A percentile compares a stretch with the other conserved stretches of the same genome.
phyloP scores from a whole-genome alignment of 768 basidiomycete genomes.

The Ephemerocybe angulata region DNA sequence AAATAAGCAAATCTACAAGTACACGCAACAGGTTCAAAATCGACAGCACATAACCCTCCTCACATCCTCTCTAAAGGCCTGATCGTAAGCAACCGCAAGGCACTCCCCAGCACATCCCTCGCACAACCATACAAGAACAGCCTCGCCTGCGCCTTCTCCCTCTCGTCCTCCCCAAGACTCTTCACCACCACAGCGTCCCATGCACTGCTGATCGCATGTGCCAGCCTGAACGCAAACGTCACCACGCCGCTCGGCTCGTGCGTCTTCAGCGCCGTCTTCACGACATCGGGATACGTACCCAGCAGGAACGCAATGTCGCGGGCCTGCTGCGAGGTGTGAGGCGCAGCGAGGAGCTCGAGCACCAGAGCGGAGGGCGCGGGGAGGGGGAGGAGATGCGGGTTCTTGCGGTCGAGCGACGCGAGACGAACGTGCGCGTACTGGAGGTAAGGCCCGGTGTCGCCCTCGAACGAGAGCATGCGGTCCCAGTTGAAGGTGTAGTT shows the following conservation, averaged over 20 bases:
- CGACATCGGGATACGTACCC: constrained; percentile 90
- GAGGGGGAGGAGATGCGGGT: constrained; percentile 77
- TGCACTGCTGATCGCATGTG: constrained; percentile 85
- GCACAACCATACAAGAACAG: constrained; percentile 88
- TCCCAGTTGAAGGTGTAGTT: constrained; percentile 96
- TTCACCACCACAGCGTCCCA: constrained; percentile 85
- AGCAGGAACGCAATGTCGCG: constrained; percentile 83
- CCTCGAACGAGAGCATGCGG: constrained; percentile 91
- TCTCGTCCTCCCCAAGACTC: constrained; percentile 69
- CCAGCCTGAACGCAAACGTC: constrained; percentile 82
- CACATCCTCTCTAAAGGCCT: constrained; percentile 93
- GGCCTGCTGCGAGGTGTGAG: constrained; percentile 50
- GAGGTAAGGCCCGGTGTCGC: constrained; percentile 91
- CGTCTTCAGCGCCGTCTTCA: constrained; percentile 77
- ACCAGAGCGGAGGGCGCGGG: constrained; percentile 66
- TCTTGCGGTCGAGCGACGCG: constrained; percentile 84
- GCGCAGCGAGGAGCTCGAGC: constrained; percentile 55
- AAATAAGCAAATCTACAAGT: no score
- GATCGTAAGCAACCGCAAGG: constrained; percentile 85
- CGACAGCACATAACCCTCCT: no score
- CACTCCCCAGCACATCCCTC: constrained; percentile 82
- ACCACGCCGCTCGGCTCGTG: constrained; percentile 91
- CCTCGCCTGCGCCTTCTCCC: constrained; percentile 75
- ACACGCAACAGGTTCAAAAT: no score
- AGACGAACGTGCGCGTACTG: constrained; percentile 95